Conservation (phyloP, 805 yeast genomes). For the Torulaspora quercuum region DNA sequence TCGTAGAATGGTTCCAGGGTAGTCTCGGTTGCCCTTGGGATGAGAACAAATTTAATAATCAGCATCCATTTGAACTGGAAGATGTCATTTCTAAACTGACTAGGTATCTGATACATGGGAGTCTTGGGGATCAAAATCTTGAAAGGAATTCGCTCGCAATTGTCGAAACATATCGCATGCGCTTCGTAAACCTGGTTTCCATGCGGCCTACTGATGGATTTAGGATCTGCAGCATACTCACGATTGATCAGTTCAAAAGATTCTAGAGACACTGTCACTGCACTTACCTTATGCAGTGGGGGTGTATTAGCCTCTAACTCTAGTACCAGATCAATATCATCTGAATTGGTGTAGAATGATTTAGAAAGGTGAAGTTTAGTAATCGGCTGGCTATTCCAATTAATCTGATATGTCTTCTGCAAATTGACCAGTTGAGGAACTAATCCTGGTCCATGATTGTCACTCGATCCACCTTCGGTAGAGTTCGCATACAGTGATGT, state of each 20-base stretch:
- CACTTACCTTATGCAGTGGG: slow-evolving; percentile 37
- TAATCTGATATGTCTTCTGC: slow-evolving; percentile 41
- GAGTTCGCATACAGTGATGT: slow-evolving; percentile 7
- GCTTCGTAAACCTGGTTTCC: slow-evolving; percentile 30
- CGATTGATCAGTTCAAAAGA: slow-evolving; percentile 38
- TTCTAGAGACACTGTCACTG: slow-evolving; percentile 37
- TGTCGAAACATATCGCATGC: slow-evolving; percentile 35
- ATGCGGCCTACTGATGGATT: slow-evolving; percentile 17
- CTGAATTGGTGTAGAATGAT: slow-evolving; percentile 45
- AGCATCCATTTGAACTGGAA: slow-evolving; percentile 42
- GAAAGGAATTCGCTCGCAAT: slow-evolving; percentile 27
- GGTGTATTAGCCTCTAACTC: slow-evolving; percentile 34
- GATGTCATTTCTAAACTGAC: slow-evolving; percentile 41
- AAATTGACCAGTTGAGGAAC: slow-evolving; percentile 28
- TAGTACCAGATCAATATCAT: slow-evolving; percentile 41
- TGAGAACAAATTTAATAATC: slow-evolving; percentile 38
- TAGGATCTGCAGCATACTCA: slow-evolving; percentile 20
- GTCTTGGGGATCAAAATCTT: slow-evolving; percentile 34
- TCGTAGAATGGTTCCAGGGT: slow-evolving; percentile 32
- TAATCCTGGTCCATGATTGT: slow-evolving; percentile 11
- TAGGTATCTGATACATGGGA: slow-evolving; percentile 36
- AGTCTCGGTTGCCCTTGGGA: slow-evolving; percentile 18
- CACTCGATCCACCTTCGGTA: neutral
- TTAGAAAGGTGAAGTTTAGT: slow-evolving; percentile 42
- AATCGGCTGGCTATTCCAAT: slow-evolving; percentile 41